Evolutionary conservation across 2,329 filamentous ascomycete species (phyloP), one percentile per base, ranked within the genome.

Genomic region (Truncatella angustata): DNA sequence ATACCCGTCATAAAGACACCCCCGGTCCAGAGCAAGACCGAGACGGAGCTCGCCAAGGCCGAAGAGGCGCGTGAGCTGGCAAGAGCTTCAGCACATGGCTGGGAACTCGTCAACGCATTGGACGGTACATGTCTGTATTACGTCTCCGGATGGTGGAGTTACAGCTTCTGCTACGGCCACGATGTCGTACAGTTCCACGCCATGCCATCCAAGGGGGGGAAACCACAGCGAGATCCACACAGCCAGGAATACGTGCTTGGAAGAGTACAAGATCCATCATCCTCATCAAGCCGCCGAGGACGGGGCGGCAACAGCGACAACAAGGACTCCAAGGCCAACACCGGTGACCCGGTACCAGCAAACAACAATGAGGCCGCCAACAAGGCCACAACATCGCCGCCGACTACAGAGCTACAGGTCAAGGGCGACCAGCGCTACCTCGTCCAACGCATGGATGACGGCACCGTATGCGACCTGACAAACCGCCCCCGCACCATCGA

Each of bases 161-260:
- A 97, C 71, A 88, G 87, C 61, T 96, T 96, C 70, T 97, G 92
- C 76, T 94, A 96, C 72, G 90, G 90, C 65, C 81, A 86, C 56
- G 85, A 93, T 57, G 86, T 97, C 56, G 88, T 90, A 63, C 92
- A 97, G 70, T 97, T 95, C 70, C 92, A 97, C 68, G 90, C 91
- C 40, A 73, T 93, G 54, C 82, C 90, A 1, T 84, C 84, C 2
- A 72, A 85, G 54, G 85, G 86, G 3, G 82, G 88, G 10, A 87
- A 90, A 21, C 92, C 92, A 0, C 79, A 86, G 42, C 86, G 90
- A 61, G 92, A 97, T 61, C 85, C 86, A 0, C 79, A 80, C 9
- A 89, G 88, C 3, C 82, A 86, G 46, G 88, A 90, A 43, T 97
- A 88, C 62, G 76, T 91, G 4, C 77, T 97, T 14, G 92, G 92